These are phyloP conservation scores for Eremochloa ophiuroides DNA, from an alignment of 176 grass and related monocot species.

Conservation along the genomic window DNA sequence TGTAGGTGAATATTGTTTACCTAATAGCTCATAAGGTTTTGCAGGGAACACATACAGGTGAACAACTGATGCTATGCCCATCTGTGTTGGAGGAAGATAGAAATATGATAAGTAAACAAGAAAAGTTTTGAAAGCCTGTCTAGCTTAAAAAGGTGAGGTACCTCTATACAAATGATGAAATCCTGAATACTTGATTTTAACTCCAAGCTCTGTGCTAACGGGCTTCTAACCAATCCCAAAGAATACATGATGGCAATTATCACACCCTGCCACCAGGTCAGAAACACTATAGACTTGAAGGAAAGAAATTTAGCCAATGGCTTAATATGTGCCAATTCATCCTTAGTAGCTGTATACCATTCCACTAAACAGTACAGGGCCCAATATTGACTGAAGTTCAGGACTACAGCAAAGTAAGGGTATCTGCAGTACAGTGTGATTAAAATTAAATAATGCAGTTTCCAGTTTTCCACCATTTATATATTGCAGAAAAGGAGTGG, in stretches of 20 bases:
- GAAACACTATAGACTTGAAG: conserved; percentile 95
- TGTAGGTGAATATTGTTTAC: conserved; percentile 30
- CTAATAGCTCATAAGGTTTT: conserved; percentile 65
- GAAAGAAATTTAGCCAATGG: conserved; percentile 86
- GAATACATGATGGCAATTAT: conserved; percentile 88
- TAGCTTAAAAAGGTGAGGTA: conserved; percentile 33
- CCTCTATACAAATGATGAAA: conserved; percentile 97
- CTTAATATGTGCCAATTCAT: conserved; percentile 78
- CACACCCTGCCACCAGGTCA: conserved; percentile 98
- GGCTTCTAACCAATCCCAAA: conserved; percentile 74
- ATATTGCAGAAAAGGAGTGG: conserved; percentile 4
- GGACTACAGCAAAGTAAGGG: conserved; percentile 73
- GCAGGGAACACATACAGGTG: conserved; percentile 80
- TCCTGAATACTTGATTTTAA: conserved; percentile 82
- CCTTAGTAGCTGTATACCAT: conserved; percentile 92
- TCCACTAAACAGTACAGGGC: conserved; percentile 91
- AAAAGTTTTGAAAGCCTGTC: not conserved
- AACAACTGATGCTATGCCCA: conserved; percentile 73
- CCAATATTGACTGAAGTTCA: conserved; percentile 98
- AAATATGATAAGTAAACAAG: conserved; percentile 6
- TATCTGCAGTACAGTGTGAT: conserved; percentile 45
- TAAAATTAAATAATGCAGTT: not conserved
- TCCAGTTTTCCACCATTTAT: not conserved
- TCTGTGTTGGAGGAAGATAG: conserved; percentile 63
- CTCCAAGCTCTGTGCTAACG: conserved; percentile 69